Evolutionary conservation across 2,329 filamentous ascomycete genomes (phyloP), one percentile per base, ranked within the genome.

Genomic region (Aspergillus quadricinctus): DNA sequence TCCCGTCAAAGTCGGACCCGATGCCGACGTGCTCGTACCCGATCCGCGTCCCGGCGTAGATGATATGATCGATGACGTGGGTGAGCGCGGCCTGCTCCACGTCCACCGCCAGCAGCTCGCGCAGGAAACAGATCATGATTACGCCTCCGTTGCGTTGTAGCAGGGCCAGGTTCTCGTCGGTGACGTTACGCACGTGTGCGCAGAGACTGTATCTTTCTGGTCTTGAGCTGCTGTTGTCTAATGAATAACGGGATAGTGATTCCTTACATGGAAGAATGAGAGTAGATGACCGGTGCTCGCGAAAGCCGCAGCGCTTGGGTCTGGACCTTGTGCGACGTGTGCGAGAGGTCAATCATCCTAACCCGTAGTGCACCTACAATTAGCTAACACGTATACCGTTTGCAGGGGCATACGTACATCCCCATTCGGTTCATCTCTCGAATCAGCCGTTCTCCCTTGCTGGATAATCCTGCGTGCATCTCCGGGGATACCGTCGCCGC

Each of bases 11-110:
- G 55, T 70, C 68, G 0, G 59, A 59, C 0, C 66, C 68, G 19
- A 71, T 61, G 4, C 70, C 69, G 14, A 73, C 69, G 51, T 67
- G 63, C n/a, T 63, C 59, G 50, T 57, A 67, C 2, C 64, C 70
- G 48, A 65, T 61, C 2, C 52, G 53, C 3, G 50, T 11, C 5
- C 57, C 65, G 17, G 70, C 61, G 53, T 71, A 57, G 37, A 60
- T 41, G 41, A 73, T 69, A 53, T 72, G 70, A 3, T 46, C 43
- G 9, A 25, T 14, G n/a, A 27, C 43, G 1, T 23, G 19, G 9
- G 10, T 9, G 9, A 46, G 43, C 10, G 43, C 14, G 5, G 43
- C 43, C 40, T 19, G n/a, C 8, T 43, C n/a, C 0, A n/a, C 31
- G 0, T 35, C 14, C 0, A 2, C 2, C 6, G 31, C 31, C 0